These are phyloP conservation scores for Balansia obtecta DNA, from an alignment of 2,329 filamentous ascomycete genomes.

Conservation along the genomic window DNA sequence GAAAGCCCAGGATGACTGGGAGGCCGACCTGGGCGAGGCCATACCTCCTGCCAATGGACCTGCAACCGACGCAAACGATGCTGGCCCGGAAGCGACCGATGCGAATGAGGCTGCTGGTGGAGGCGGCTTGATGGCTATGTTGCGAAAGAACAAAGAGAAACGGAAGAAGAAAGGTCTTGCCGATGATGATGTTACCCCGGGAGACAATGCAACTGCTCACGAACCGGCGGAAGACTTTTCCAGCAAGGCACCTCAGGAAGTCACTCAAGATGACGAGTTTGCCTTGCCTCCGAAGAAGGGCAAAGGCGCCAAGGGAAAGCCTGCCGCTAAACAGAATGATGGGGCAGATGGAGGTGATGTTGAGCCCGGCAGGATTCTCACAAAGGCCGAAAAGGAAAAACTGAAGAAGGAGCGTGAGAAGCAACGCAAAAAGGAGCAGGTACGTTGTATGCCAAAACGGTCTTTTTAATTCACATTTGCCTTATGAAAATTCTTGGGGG, in stretches of 20 bases:
- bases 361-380: constrained; percentile 60
- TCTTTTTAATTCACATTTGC: background rate
- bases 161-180: constrained; percentile 76
- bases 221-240: constrained; percentile 25
- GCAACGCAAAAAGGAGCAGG: constrained; percentile 96
- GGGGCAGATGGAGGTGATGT: constrained; percentile 40
- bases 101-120: constrained; percentile 44
- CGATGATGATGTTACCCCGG: constrained; percentile 59
- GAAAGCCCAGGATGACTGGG: constrained; percentile 83
- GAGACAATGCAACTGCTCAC: constrained; percentile 35
- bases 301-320: constrained; percentile 43
- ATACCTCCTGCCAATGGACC: constrained; percentile 46
- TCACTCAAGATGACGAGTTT: constrained; percentile 74
- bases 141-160: constrained; percentile 74
- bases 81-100: constrained; percentile 34
- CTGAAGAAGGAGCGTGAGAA: constrained; percentile 98
- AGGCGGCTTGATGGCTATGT: constrained; percentile 66
- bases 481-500: background rate
- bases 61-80: constrained; percentile 27
- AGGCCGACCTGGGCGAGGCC: constrained; percentile 76
- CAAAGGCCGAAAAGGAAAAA: constrained; percentile 97
- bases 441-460: constrained; percentile 23
- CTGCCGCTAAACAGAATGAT: constrained; percentile 29
- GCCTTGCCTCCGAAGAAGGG: constrained; percentile 66
- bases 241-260: constrained; percentile 68